Evolutionary conservation across 2,329 filamentous ascomycete genomes (phyloP).

Genomic region (Ophiostoma quercus): DNA sequence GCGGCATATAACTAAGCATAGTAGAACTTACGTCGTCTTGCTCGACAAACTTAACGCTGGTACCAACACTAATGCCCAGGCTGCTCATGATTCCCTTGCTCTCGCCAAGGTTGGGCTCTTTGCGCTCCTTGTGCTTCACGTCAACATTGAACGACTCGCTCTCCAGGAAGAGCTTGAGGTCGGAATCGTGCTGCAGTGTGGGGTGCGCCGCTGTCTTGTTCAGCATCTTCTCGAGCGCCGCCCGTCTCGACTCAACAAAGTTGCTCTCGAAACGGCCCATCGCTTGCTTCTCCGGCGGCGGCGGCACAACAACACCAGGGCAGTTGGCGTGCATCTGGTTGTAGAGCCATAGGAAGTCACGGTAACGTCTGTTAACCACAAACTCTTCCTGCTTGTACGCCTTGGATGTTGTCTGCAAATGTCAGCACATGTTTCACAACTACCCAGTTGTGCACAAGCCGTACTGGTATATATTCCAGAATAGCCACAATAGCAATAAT

Average conservation of each 20-base stretch:
- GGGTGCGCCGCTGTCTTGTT: constrained; percentile 92
- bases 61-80: constrained; percentile 72
- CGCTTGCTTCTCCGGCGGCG: constrained; percentile 95
- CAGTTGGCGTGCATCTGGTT: constrained; percentile 91
- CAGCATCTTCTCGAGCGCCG: constrained; percentile 92
- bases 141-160: constrained; percentile 95
- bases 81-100: constrained; percentile 91
- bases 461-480: not conserved
- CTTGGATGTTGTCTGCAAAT: constrained; percentile 79
- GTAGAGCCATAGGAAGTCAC: constrained; percentile 97
- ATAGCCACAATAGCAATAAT: not conserved
- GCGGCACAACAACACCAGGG: constrained; percentile 89
- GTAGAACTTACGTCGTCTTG: constrained; percentile 77
- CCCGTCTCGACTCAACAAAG: constrained; percentile 88
- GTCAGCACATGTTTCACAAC: not conserved
- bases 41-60: constrained; percentile 88
- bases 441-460: not conserved
- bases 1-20: not conserved
- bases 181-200: constrained; percentile 84
- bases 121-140: constrained; percentile 94
- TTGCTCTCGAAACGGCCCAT: constrained; percentile 93
- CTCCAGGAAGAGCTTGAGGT: constrained; percentile 93
- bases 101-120: constrained; percentile 78
- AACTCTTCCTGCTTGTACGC: constrained; percentile 91
- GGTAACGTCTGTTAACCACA: constrained; percentile 85